These are phyloP conservation scores for Bonnemaisonia californica DNA, from an alignment of 31 red algal genomes.

Conservation along the genomic window DNA sequence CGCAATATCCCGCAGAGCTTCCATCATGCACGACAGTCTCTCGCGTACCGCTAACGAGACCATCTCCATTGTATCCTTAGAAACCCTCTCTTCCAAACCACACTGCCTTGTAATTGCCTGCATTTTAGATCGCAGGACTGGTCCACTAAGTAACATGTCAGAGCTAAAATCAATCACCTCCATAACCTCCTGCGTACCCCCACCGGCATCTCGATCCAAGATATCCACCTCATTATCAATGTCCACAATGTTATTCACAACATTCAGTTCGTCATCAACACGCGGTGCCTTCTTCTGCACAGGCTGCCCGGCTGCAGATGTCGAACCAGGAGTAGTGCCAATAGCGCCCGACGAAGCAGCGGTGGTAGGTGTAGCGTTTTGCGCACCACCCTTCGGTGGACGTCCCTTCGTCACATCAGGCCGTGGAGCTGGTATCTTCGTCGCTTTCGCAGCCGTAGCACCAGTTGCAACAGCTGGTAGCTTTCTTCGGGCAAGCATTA, in stretches of 20 bases:
- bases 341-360: not conserved
- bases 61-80: constrained; percentile 61
- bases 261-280: constrained; percentile 50
- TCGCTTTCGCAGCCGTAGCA: not conserved
- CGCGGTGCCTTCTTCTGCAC: constrained; percentile 17
- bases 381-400: not conserved
- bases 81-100: constrained; percentile 35
- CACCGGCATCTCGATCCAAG: constrained; percentile 34
- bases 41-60: constrained; percentile 63
- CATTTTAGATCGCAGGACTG: constrained; percentile 47
- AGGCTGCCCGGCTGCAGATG: not conserved
- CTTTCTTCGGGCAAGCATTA: not conserved
- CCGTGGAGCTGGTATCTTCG: not conserved
- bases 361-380: not conserved
- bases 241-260: constrained; percentile 58
- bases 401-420: not conserved
- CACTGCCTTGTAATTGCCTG: constrained; percentile 20
- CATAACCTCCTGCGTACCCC: constrained; percentile 7
- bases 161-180: constrained; percentile 48
- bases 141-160: constrained; percentile 54
- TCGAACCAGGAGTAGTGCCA: not conserved
- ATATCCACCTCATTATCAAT: constrained; percentile 71
- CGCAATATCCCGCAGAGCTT: constrained; percentile 34
- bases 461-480: not conserved
- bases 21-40: constrained; percentile 39